These are phyloP conservation scores for Nymphaea colorata DNA, from an alignment of 164 flowering plant genomes.

Conservation along the genomic window DNA sequence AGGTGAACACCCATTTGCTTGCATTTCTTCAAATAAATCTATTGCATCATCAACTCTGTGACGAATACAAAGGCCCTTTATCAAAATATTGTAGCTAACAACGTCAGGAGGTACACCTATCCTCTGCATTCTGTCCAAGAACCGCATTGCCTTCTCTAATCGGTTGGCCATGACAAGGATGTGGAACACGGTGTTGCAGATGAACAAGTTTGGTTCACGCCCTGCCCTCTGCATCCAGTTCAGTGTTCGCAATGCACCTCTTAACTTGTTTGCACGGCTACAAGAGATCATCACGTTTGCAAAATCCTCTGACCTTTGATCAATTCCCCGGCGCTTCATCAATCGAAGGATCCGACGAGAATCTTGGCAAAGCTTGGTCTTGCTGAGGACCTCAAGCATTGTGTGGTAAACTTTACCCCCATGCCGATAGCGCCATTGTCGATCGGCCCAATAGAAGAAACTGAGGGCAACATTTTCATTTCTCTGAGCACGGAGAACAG, in stretches of 20 bases:
- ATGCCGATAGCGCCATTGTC: conserved; percentile 86
- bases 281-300: conserved; percentile 72
- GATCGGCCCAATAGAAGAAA: conserved; percentile 90
- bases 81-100: conserved; percentile 70
- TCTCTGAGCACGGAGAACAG: conserved; percentile 44
- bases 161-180: conserved; percentile 61
- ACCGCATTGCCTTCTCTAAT: conserved; percentile 69
- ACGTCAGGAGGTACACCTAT: conserved; percentile 67
- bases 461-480: conserved; percentile 66
- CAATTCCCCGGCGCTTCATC: conserved; percentile 63
- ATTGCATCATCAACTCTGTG: conserved; percentile 57
- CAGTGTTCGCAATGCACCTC: conserved; percentile 58
- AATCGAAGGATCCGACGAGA: conserved; percentile 57
- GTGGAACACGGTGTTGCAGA: conserved; percentile 68
- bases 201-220: conserved; percentile 45
- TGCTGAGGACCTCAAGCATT: conserved; percentile 72
- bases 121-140: conserved; percentile 54
- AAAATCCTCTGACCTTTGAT: conserved; percentile 45
- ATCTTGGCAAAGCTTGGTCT: conserved; percentile 76
- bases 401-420: conserved; percentile 49
- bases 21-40: conserved; percentile 59
- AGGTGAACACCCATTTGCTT: conserved; percentile 51
- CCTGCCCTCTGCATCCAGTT: conserved; percentile 76
- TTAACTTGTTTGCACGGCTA: conserved; percentile 69
- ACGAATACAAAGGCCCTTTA: conserved; percentile 69